Evolutionary conservation across 768 basidiomycete species (phyloP).

Genomic region (Auriscalpium microsporum): DNA sequence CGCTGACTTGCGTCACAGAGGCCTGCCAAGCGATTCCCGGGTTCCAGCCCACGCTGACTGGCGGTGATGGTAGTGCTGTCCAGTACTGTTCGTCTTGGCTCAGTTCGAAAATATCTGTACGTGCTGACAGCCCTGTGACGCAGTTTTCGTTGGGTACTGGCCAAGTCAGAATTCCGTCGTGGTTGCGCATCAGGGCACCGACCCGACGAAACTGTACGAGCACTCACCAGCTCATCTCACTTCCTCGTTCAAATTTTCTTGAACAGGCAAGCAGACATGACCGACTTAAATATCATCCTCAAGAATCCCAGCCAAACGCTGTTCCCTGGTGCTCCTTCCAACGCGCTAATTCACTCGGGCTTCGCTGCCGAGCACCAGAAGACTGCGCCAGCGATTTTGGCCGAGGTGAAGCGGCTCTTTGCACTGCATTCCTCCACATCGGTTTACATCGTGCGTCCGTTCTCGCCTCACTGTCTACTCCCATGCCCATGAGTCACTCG

Average conservation of each 20-base stretch:
- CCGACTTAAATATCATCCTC: background rate
- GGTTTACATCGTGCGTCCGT: slow-evolving; percentile 7
- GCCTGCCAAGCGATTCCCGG: slow-evolving; percentile 34
- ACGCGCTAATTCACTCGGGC: slow-evolving; percentile 1
- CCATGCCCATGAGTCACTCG: background rate
- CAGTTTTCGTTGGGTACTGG: too few species aligned
- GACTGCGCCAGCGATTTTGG: slow-evolving; percentile 9
- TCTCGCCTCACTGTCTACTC: background rate
- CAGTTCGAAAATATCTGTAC: background rate
- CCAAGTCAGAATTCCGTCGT: slow-evolving; percentile 7
- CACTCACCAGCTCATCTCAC: too few species aligned
- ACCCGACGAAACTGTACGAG: slow-evolving; percentile 6
- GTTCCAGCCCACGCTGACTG: slow-evolving; percentile 32
- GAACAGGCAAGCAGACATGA: slow-evolving; percentile 4
- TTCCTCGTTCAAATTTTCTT: background rate
- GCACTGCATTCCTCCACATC: slow-evolving; percentile 1
- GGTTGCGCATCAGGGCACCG: slow-evolving; percentile 12
- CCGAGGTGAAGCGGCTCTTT: slow-evolving; percentile 10
- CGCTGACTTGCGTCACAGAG: slow-evolving; percentile 16
- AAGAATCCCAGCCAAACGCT: slow-evolving; percentile 1
- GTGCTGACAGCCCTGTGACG: slow-evolving; percentile 1
- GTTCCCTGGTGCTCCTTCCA: slow-evolving; percentile 3
- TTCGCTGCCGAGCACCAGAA: slow-evolving; percentile 9
- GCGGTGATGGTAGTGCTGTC: slow-evolving; percentile 40
- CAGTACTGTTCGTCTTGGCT: slow-evolving; percentile 33